A percentile compares a stretch with the other conserved stretches of the same genome.
These are phyloP conservation scores for Atkinsonella hypoxylon DNA, from an alignment of 2,329 filamentous ascomycete genomes.

Conservation along the genomic window DNA sequence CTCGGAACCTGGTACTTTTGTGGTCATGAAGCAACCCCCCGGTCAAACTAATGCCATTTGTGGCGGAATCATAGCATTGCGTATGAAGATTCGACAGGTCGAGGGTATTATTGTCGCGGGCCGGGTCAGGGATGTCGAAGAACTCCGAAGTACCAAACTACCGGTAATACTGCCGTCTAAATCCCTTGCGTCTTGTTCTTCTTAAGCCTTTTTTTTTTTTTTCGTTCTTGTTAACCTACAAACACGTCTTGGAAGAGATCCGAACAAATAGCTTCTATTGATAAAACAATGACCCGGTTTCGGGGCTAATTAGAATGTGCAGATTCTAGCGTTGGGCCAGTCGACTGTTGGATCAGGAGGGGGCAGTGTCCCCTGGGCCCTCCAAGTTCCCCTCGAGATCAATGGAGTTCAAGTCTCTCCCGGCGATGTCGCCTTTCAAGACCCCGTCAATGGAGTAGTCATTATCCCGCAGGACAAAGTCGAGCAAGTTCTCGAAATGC, in stretches of 20 bases:
- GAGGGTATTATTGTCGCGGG: constrained; percentile 56
- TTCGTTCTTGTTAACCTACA: too few relatives aligned
- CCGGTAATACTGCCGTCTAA: constrained; percentile 32
- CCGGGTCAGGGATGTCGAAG: constrained; percentile 52
- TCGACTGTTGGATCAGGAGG: constrained; percentile 47
- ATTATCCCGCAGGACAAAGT: constrained; percentile 52
- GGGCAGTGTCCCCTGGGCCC: constrained; percentile 43
- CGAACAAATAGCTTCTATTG: too few relatives aligned
- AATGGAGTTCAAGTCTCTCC: constrained; percentile 29
- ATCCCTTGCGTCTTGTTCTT: background rate
- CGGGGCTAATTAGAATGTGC: background rate
- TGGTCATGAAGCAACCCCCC: constrained; percentile 53
- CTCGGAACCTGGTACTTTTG: constrained; percentile 45
- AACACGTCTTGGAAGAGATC: too few relatives aligned
- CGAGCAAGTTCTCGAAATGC: constrained; percentile 45
- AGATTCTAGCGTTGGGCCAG: constrained; percentile 44
- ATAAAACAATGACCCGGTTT: too few relatives aligned
- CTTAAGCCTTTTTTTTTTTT: too few relatives aligned
- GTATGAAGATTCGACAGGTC: constrained; percentile 52
- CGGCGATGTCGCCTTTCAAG: constrained; percentile 60
- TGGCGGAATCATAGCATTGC: constrained; percentile 64
- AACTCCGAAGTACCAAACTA: constrained; percentile 42
- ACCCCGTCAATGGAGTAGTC: constrained; percentile 58
- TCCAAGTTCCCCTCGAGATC: constrained; percentile 32
- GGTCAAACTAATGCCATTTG: constrained; percentile 58